phyloP scores from a whole-genome alignment of 192 early-diverging fungal genomes.

The Coemansia sp. region DNA sequence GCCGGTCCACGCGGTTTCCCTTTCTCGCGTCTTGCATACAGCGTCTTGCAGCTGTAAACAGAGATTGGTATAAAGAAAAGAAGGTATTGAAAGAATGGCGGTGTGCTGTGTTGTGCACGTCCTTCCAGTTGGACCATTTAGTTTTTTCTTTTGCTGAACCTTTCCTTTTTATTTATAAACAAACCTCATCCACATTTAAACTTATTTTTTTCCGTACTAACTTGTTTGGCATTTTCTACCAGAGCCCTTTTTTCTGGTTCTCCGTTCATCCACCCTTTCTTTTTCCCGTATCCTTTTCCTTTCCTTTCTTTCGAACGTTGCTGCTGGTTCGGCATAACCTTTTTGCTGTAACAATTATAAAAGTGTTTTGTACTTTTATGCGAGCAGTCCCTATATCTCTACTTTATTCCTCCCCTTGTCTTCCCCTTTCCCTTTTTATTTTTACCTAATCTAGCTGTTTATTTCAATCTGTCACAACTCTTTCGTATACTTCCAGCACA shows the following conservation, averaged over 20 bases:
- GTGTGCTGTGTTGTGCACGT: background rate
- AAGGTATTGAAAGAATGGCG: background rate
- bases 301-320: background rate
- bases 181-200: background rate
- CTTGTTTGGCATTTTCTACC: background rate
- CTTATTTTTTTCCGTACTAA: background rate
- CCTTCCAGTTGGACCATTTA: background rate
- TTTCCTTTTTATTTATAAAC: background rate
- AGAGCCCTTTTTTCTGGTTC: background rate
- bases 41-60: background rate
- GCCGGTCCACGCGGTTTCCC: background rate
- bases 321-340: background rate
- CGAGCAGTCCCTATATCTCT: background rate
- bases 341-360: background rate
- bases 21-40: constrained; percentile 1
- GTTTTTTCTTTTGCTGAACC: background rate
- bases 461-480: background rate
- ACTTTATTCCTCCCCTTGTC: background rate
- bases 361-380: too few relatives aligned
- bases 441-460: background rate
- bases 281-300: background rate
- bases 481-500: background rate
- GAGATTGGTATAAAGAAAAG: background rate
- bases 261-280: background rate
- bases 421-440: background rate